A percentile compares a stretch with the other conserved stretches of the same genome.
Evolutionary conservation across 768 basidiomycete genomes (phyloP).

Genomic region (Cyclocybe cylindracea): DNA sequence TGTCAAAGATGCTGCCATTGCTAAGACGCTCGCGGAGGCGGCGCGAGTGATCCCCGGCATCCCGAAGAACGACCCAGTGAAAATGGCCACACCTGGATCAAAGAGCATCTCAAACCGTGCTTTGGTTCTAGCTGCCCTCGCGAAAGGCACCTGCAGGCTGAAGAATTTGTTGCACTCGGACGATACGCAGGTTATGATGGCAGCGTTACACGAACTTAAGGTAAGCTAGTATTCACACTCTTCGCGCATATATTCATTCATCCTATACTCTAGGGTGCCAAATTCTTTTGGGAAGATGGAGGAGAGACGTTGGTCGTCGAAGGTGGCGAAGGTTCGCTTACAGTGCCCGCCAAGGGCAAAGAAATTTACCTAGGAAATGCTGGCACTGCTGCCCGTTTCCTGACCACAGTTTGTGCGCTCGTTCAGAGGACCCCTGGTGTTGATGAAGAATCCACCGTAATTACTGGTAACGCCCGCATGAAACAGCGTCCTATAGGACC

Average conservation of each 20-base stretch:
- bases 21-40: constrained; percentile 79
- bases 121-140: constrained; percentile 90
- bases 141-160: constrained; percentile 82
- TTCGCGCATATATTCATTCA: not conserved
- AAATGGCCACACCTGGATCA: constrained; percentile 91
- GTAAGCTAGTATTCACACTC: constrained; percentile 36
- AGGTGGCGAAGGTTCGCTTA: constrained; percentile 81
- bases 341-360: constrained; percentile 76
- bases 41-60: constrained; percentile 71
- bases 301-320: constrained; percentile 93
- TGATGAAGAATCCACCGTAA: constrained; percentile 59
- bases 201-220: constrained; percentile 85
- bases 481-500: constrained; percentile 98
- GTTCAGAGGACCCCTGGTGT: constrained; percentile 48
- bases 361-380: constrained; percentile 97
- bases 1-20: constrained; percentile 79
- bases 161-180: constrained; percentile 94
- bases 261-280: constrained; percentile 65
- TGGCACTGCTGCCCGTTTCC: constrained; percentile 96
- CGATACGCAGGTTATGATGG: constrained; percentile 99
- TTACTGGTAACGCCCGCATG: constrained; percentile 98
- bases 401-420: constrained; percentile 94
- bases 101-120: constrained; percentile 97
- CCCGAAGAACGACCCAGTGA: constrained; percentile 58
- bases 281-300: constrained; percentile 93